These are phyloP conservation scores for Amanita inopinata DNA, from an alignment of 768 basidiomycete genomes.

Conservation along the genomic window DNA sequence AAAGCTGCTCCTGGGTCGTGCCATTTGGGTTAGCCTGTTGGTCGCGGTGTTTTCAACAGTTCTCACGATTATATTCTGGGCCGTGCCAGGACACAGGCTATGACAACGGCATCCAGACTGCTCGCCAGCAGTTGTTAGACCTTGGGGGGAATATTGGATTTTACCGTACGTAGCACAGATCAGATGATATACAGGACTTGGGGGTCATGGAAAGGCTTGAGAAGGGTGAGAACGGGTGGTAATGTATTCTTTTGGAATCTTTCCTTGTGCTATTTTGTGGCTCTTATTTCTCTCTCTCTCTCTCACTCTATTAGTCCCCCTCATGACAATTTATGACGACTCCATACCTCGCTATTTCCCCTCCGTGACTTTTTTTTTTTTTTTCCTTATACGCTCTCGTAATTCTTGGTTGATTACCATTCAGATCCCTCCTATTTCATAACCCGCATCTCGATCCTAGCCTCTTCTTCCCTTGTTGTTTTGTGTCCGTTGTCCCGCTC, in stretches of 20 bases:
- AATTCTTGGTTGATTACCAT: conserved; percentile 5
- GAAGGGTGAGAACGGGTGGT: neutral
- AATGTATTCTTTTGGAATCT: conserved; percentile 10
- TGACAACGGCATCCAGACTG: conserved; percentile 21
- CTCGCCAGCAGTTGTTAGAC: conserved; percentile 10
- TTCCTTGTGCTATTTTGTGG: conserved; percentile 8
- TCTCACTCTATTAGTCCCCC: neutral
- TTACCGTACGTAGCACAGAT: neutral
- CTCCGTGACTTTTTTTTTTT: too few species aligned
- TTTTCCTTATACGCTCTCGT: conserved; percentile 1
- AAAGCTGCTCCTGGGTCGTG: conserved; percentile 81
- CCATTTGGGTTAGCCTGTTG: conserved; percentile 82
- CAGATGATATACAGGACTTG: neutral
- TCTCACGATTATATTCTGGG: conserved; percentile 89
- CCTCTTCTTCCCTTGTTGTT: conserved; percentile 11
- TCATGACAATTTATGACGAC: conserved; percentile 9
- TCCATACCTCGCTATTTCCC: too few species aligned
- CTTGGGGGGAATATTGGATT: conserved; percentile 7
- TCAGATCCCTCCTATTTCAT: neutral
- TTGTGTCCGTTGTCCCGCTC: conserved; percentile 16
- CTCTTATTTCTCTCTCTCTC: conserved; percentile 5
- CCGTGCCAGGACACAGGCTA: conserved; percentile 88
- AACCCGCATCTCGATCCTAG: neutral
- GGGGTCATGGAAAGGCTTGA: neutral
- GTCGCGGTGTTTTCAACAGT: conserved; percentile 70